Conservation (phyloP, 179 eudicot genomes). For the Pouteria campechiana region DNA sequence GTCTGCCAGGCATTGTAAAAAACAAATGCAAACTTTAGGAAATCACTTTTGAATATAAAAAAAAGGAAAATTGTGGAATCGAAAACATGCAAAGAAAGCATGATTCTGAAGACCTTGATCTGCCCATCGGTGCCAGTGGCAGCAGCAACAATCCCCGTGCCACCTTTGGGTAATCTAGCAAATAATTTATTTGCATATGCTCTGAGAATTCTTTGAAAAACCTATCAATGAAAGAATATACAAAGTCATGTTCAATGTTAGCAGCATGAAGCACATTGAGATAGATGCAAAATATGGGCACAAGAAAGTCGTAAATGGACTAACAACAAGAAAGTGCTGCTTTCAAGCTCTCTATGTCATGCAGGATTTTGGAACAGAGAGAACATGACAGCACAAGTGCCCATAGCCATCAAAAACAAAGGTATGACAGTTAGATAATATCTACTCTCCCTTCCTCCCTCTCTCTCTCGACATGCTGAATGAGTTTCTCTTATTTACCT, state of each 20-base stretch:
- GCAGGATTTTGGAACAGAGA: too few species aligned
- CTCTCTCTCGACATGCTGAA: too few species aligned
- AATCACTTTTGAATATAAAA: neutral
- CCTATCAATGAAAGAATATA: constrained; percentile 29
- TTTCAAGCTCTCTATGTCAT: too few species aligned
- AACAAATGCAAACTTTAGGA: neutral
- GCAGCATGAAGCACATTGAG: too few species aligned
- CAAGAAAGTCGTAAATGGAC: too few species aligned
- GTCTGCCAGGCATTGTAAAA: constrained; percentile 36
- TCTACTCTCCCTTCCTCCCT: too few species aligned
- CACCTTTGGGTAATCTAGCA: constrained; percentile 81
- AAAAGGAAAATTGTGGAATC: neutral
- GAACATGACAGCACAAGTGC: too few species aligned
- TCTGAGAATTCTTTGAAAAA: constrained; percentile 86
- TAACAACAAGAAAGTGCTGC: too few species aligned
- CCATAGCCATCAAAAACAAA: too few species aligned
- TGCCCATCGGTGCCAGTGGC: constrained; percentile 99
- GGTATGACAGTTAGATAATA: too few species aligned
- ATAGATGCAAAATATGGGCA: too few species aligned
- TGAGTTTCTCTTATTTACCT: too few species aligned
- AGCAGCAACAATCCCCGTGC: constrained; percentile 93
- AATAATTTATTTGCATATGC: constrained; percentile 93
- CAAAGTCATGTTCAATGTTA: constrained; percentile 1
- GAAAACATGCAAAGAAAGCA: constrained; percentile 1
- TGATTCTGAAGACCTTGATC: constrained; percentile 50